Base-by-base conservation (phyloP, 306 rosid species). In the Notholithocarpus densiflorus region DNA sequence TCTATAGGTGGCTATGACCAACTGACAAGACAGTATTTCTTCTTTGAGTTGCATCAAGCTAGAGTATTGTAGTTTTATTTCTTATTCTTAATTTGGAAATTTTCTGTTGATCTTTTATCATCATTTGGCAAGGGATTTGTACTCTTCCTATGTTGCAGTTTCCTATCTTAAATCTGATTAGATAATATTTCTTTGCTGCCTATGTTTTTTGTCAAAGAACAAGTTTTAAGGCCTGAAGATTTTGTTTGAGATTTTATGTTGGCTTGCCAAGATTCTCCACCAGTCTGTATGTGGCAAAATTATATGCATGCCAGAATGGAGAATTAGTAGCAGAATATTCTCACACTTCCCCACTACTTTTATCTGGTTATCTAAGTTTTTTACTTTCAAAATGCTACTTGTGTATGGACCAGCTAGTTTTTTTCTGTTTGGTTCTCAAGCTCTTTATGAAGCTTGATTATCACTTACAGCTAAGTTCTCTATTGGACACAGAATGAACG, bases 401-500 rank as follows among this genome's bases (percentile, higher is more conserved):
- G 34, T 40, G 45, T 24, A 54, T 61, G 76, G 73, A 75, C 65
- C 27, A 59, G 77, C 60, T 18, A 17, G 5, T 55, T 13, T 40
- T 23, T 52, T 51, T 20, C 54, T 79, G 71, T 70, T 78, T 72
- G 55, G 45, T 73, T 79, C 56, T 68, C 71, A 43, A 68, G 75
- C 72, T 21, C 65, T 65, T 48, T 59, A 68, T 54, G 24, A 76
- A 64, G 51, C n/a, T 80, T 75, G 81, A 32, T 14, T 73, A 6
- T 78, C 40, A 75, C 82, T 87, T 79, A 85, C 74, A 3, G 74
- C 71, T 82, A 32, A 56, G 29, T 83, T 80, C 71, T 66, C 26
- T 72, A 23, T 82, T 86, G 68, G 70, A 59, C 80, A 54, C 76
- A 94, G 98, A 91, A 91, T 18, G 94, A 92, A 32, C 93, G 90